Conservation (phyloP, 179 eudicot species). For the Nepenthes alata region DNA sequence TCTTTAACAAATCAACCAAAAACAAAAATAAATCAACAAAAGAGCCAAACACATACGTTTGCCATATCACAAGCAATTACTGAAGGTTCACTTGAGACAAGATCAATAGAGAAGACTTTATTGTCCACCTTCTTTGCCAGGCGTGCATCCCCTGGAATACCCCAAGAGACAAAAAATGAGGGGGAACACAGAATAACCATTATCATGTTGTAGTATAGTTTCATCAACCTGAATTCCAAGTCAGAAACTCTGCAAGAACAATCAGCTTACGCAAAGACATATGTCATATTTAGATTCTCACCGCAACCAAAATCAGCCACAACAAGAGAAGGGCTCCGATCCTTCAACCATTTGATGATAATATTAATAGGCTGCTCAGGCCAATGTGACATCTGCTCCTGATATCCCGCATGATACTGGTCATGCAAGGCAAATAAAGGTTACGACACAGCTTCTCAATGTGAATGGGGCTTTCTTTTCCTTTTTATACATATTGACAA, state of each 20-base stretch:
- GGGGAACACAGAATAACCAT: not conserved
- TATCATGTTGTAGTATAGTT: not conserved
- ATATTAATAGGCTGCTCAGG: conserved; percentile 86
- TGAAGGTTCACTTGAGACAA: conserved; percentile 73
- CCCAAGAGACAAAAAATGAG: not conserved
- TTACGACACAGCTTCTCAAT: conserved; percentile 5
- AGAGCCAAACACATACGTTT: conserved; percentile 32
- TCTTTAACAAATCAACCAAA: not conserved
- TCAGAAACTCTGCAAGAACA: not conserved
- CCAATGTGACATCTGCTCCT: conserved; percentile 98
- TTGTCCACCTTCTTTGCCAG: conserved; percentile 75
- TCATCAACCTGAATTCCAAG: not conserved
- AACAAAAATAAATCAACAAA: not conserved
- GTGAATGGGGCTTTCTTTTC: too few relatives aligned
- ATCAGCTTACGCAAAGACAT: not conserved
- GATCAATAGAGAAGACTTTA: conserved; percentile 88
- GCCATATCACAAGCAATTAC: conserved; percentile 98
- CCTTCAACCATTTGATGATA: conserved; percentile 82
- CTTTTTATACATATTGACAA: too few relatives aligned
- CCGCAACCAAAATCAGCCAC: conserved; percentile 99
- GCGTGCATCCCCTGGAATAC: conserved; percentile 75
- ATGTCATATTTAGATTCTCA: conserved; percentile 20
- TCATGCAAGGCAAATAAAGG: conserved; percentile 30
- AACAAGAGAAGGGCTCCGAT: conserved; percentile 49
- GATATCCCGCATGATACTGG: conserved; percentile 98